phyloP scores from a whole-genome alignment of 352 stramenopile genomes.

The Globisporangium nagaii region DNA sequence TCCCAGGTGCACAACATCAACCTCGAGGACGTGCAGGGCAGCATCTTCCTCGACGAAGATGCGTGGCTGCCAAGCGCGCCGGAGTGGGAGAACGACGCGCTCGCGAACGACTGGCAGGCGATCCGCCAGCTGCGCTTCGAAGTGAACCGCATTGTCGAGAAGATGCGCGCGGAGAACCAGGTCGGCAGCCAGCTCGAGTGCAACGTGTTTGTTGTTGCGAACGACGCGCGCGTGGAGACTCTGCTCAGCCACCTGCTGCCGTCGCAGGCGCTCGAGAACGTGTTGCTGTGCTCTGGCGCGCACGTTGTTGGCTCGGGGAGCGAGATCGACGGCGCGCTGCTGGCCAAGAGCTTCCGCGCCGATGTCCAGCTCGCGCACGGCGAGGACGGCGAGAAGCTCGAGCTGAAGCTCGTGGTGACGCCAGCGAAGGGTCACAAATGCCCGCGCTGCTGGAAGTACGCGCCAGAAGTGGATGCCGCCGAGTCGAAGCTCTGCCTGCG shows the following conservation, averaged over 20 bases:
- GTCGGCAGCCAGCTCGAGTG: slow-evolving; percentile 75
- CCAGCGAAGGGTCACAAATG: slow-evolving; percentile 78
- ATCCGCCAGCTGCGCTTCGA: slow-evolving; percentile 85
- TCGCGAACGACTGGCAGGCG: slow-evolving; percentile 81
- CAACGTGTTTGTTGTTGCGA: slow-evolving; percentile 50
- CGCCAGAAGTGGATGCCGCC: slow-evolving; percentile 38
- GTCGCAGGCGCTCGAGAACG: slow-evolving; percentile 66
- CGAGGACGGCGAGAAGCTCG: slow-evolving; percentile 31
- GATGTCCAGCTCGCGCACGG: slow-evolving; percentile 20
- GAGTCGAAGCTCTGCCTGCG: slow-evolving; percentile 54
- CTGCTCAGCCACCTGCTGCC: slow-evolving; percentile 56
- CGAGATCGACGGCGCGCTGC: slow-evolving; percentile 23
- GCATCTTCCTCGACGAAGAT: slow-evolving; percentile 70
- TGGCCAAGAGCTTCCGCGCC: slow-evolving; percentile 22
- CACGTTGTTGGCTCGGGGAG: slow-evolving; percentile 27
- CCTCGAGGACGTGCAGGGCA: slow-evolving; percentile 53
- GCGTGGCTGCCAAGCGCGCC: slow-evolving; percentile 49
- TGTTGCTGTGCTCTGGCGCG: slow-evolving; percentile 69
- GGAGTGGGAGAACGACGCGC: slow-evolving; percentile 42
- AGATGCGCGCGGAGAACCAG: slow-evolving; percentile 43
- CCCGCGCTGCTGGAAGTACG: slow-evolving; percentile 86
- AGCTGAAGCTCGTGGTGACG: slow-evolving; percentile 51
- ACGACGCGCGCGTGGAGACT: slow-evolving; percentile 25
- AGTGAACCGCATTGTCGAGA: slow-evolving; percentile 74
- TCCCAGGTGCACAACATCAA: slow-evolving; percentile 39